Evolutionary conservation across 371 early-diverging fungal genomes (phyloP).

Genomic region (Lichtheimia ramosa): DNA sequence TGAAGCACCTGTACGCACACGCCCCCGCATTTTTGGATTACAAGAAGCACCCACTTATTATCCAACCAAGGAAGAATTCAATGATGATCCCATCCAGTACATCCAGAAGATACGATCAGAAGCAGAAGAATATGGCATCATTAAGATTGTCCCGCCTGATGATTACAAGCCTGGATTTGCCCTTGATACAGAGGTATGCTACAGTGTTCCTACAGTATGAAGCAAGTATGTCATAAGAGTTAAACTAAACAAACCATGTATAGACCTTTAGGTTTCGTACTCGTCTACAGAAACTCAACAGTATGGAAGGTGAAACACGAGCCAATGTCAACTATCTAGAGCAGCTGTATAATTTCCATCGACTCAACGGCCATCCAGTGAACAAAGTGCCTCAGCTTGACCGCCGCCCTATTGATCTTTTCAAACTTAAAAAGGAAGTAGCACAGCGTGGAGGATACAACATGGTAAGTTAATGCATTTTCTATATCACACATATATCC

Average conservation of each 20-base stretch:
- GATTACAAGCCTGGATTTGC: constrained; percentile 84
- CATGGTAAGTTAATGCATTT: constrained; percentile 43
- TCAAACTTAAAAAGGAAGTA: constrained; percentile 82
- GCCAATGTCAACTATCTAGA: constrained; percentile 88
- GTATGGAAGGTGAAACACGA: constrained; percentile 89
- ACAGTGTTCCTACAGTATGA: not conserved
- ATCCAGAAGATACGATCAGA: constrained; percentile 79
- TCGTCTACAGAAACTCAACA: constrained; percentile 86
- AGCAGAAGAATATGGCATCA: constrained; percentile 85
- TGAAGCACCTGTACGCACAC: constrained; percentile 35
- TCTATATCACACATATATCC: too few species aligned
- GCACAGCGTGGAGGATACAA: constrained; percentile 77
- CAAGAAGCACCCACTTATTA: constrained; percentile 78
- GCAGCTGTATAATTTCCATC: constrained; percentile 87
- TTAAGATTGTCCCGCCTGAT: constrained; percentile 91
- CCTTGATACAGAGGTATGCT: constrained; percentile 81
- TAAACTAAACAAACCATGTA: not conserved
- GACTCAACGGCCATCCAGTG: constrained; percentile 73
- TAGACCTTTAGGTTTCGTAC: constrained; percentile 90
- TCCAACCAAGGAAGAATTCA: constrained; percentile 80
- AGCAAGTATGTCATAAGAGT: not conserved
- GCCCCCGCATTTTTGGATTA: constrained; percentile 64
- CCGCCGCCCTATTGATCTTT: constrained; percentile 85
- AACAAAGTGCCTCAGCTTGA: constrained; percentile 80
- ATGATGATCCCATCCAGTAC: constrained; percentile 80